Percentiles rank a stretch among this genome's conserved stretches.
Evolutionary conservation across 2,329 filamentous ascomycete genomes (phyloP).

Genomic region (Fusarium napiforme): DNA sequence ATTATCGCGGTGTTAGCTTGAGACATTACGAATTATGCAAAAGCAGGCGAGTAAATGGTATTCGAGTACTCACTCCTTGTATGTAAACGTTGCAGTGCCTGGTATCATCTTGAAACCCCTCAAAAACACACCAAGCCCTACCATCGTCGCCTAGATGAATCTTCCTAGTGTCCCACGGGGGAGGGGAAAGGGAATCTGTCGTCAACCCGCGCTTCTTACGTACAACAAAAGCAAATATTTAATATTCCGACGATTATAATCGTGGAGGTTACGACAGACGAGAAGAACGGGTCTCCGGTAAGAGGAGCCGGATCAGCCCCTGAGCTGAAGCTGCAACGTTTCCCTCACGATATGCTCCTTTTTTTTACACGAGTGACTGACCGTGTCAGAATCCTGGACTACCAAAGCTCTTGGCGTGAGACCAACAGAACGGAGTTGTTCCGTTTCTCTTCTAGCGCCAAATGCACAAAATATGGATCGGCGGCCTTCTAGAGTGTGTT

Average conservation of each 20-base stretch:
- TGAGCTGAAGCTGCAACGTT: conserved; percentile 11
- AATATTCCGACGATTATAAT: neutral
- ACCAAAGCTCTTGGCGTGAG: conserved; percentile 1
- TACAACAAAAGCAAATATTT: conserved; percentile 1
- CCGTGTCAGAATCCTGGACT: neutral
- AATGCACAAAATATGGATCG: conserved; percentile 32
- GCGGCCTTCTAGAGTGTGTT: conserved; percentile 25
- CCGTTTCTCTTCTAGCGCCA: conserved; percentile 33
- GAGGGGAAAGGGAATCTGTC: conserved; percentile 6
- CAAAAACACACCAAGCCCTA: conserved; percentile 15
- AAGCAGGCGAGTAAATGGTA: neutral
- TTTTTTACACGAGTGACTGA: too few species aligned
- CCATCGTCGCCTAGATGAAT: neutral
- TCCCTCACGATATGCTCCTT: neutral
- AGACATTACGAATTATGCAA: neutral
- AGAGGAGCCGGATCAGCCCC: conserved; percentile 16
- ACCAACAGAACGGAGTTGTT: conserved; percentile 23
- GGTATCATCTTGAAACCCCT: neutral
- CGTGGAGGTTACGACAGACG: neutral
- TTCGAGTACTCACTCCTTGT: too few species aligned
- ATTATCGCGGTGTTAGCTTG: neutral
- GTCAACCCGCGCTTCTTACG: neutral
- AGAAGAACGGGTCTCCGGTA: neutral
- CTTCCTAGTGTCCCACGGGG: conserved; percentile 11
- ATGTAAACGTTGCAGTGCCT: neutral